A percentile compares a stretch with the other conserved stretches of the same genome.
Evolutionary conservation across 2,329 filamentous ascomycete species (phyloP).

Genomic region (Diaporthe ampelina): DNA sequence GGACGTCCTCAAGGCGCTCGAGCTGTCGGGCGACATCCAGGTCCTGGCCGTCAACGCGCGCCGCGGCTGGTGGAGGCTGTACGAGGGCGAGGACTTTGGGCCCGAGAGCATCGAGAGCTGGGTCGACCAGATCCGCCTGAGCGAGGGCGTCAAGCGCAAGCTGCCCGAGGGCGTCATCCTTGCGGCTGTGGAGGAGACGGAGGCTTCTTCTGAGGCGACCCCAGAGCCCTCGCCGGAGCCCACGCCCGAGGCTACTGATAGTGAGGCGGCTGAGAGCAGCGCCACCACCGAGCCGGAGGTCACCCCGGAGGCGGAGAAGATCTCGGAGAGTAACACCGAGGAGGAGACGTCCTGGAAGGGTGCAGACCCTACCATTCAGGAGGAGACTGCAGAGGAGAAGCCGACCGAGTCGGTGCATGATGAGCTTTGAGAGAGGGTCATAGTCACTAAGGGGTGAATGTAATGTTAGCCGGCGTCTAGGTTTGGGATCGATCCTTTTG

Average conservation of each 20-base stretch:
- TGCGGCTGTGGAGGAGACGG: constrained; percentile 53
- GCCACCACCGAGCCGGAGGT: constrained; percentile 44
- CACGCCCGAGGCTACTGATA: constrained; percentile 44
- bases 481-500: constrained; percentile 25
- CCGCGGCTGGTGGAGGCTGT: constrained; percentile 87
- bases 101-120: constrained; percentile 80
- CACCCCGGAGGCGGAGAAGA: constrained; percentile 37
- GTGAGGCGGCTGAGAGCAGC: constrained; percentile 44
- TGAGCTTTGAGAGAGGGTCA: constrained; percentile 37
- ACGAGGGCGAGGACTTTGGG: constrained; percentile 70
- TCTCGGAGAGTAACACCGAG: constrained; percentile 39
- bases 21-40: constrained; percentile 72
- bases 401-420: constrained; percentile 38
- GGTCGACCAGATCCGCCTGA: constrained; percentile 92
- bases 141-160: constrained; percentile 85
- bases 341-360: constrained; percentile 49
- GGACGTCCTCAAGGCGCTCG: constrained; percentile 72
- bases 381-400: constrained; percentile 38
- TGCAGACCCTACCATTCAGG: constrained; percentile 47
- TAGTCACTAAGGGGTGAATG: constrained; percentile 12
- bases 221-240: constrained; percentile 57
- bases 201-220: constrained; percentile 56
- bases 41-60: constrained; percentile 88
- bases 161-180: constrained; percentile 72
- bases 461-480: constrained; percentile 38